Base-by-base conservation (phyloP, 1,284 basidiomycete genomes). In the Naganishia sp. region DNA sequence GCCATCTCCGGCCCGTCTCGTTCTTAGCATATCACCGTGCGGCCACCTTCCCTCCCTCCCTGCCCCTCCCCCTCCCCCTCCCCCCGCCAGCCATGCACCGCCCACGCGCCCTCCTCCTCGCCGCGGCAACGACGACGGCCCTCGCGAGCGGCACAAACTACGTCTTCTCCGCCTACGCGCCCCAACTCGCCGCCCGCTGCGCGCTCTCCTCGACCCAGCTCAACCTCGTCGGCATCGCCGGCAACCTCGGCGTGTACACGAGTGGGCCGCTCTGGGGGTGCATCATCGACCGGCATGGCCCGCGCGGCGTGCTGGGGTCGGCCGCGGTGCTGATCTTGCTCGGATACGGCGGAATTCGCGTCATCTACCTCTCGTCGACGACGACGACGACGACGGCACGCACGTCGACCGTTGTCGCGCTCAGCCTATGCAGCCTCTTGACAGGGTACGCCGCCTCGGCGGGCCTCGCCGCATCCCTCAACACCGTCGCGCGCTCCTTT, bases 111-210 rank as follows among this genome's bases (percentile, higher is more conserved):
- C 50, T 53, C 28, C 50, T 44, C 16, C 53, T 64, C 28, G 10
- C 39, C 21, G 61, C 61, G 6, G 61, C 43, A 23, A 55, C 53
- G 18, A 44, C 18, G 2, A 52, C 54, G 25, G 25, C 52, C 25
- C 61, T 64, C 44, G 44, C 50, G 16, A 45, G 39, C 21, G 88
- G 88, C 33, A 88, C 88, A 9, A 88, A 88, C 72, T 89, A 89
- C 82, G 88, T 89, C 23, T 67, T 68, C 60, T 66, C 64, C 31
- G 90, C 88, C 2, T 93, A 92, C 75, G 86, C 87, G 0, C 90
- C 90, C 0, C 90, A 92, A 75, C 82, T 93, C 3, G 88, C 87
- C 1, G 78, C 85, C 16, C 84, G 85, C 45, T 82, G 92, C n/a
- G 80, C 83, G 52, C 83, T 92, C 21, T 84, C 86, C 0, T 88